Evolutionary conservation across 495 filamentous ascomycete species (phyloP), one percentile per base, ranked within the genome.

Genomic region (Penicillium diatomitis): DNA sequence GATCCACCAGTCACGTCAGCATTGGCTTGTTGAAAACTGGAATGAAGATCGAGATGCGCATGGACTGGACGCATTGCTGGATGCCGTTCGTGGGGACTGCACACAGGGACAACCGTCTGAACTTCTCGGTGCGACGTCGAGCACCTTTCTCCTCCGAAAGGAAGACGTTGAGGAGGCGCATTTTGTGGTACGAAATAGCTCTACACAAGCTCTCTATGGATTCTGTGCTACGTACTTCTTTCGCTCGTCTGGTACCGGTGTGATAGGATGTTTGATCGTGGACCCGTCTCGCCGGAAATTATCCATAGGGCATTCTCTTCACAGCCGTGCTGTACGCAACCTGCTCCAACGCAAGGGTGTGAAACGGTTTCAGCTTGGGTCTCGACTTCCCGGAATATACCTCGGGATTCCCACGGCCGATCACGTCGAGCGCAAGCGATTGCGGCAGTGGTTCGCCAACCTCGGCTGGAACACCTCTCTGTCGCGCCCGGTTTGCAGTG

Each of bases 151-250:
- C 32, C 68, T 94, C 4, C 79, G 76, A 58, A 75, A 80, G 61
- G 73, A 75, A 49, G 70, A 82, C 12, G 66, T 91, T 32, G 79
- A 87, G 42, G 87, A 91, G 63, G 71, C 84, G 7, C 89, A 95
- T 58, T 95, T 88, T 61, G 87, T 95, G 12, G 89, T 95, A 40
- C 85, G 89, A 6, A 95, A 95, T 66, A 90, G 85, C 67, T 90
- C 82, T 63, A 95, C 89, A 1, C 82, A 86, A 41, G 86, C 85
- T 0, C 67, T 95, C 6, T 94, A 91, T 63, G 89, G 89, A 27
- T 95, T 95, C 64, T 88, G 86, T 61, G 82, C 87, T 0, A 94
- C 89, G 7, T 95, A 92, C 60, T 88, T 77, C 64, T 82, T 84
- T 65, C 79, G 78, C 39, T 77, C 78, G 1, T 79, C 77, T 3